Evolutionary conservation across 352 stramenopile species (phyloP), one percentile per base, ranked within the genome.

Genomic region (Pythium guiyangense): DNA sequence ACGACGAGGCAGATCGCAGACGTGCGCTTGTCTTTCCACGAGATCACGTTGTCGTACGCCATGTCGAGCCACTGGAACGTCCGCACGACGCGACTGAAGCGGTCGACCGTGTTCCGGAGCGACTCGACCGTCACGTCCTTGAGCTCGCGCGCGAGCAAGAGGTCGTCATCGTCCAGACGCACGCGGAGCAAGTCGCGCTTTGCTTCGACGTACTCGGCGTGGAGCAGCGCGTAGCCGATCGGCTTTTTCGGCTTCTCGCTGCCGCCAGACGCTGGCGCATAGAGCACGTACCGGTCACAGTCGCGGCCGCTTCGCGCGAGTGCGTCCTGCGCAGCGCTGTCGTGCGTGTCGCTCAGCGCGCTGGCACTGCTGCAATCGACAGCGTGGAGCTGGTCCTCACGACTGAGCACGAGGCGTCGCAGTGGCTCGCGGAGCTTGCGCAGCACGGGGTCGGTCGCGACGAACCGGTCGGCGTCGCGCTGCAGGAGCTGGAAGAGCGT

Each of bases 1-100:
- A 70, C 48, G 39, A 60, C 48, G 35, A 95, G 77, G 51, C 69
- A 79, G 8, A 92, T 62, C 9, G 64, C 68, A 9, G 85, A 95
- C 53, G 89, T 92, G 52, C 79, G 84, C 52, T 78, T 87, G 74
- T 92, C 86, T 50, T 92, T 93, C 85, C 85, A 95, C 20, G 81
- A 77, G 54, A 95, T 95, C 17, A 95, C 72, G 34, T 85, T 73
- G 31, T 64, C 68, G 54, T 95, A 95, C 50, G 88, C 71, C 20
- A 79, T 71, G 57, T 93, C 85, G 47, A 90, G 62, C 62, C 75
- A 87, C 52, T 88, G 79, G n/a, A 92, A 77, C 4, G 73, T 62
- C 45, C 84, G 79, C 29, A 90, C 70, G 18, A 86, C 75, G 14
- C 83, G 77, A 35, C 70, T 69, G 59, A 93, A 74, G 4, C 85